Percentiles rank a stretch among this genome's conserved stretches.
phyloP scores from a whole-genome alignment of 2,329 filamentous ascomycete genomes.

The Fusarium equiseti region DNA sequence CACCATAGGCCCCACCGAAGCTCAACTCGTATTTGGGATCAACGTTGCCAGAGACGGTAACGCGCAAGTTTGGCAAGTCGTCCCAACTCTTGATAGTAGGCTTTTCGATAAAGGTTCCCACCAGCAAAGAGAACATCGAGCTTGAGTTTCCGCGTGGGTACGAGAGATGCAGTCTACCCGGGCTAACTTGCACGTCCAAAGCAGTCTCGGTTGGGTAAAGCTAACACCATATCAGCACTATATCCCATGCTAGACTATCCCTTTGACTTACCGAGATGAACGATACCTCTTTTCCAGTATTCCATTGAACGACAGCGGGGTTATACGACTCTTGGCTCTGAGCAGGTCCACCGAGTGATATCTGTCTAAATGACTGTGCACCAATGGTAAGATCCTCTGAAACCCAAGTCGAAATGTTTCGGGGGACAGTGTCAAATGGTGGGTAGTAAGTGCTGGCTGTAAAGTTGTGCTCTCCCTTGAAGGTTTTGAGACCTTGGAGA shows the following conservation, averaged over 20 bases:
- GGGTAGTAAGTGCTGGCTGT: slow-evolving; percentile 66
- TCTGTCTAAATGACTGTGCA: slow-evolving; percentile 68
- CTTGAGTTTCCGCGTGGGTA: slow-evolving; percentile 65
- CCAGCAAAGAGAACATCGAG: slow-evolving; percentile 64
- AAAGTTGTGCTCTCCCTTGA: slow-evolving; percentile 66
- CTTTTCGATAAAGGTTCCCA: slow-evolving; percentile 60
- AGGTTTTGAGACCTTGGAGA: slow-evolving; percentile 57
- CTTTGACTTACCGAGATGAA: slow-evolving; percentile 45
- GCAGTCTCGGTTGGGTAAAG: slow-evolving; percentile 53
- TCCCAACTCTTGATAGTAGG: slow-evolving; percentile 59
- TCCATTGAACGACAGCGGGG: slow-evolving; percentile 72
- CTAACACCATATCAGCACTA: slow-evolving; percentile 49
- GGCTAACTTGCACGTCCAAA: slow-evolving; percentile 22
- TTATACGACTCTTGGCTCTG: slow-evolving; percentile 66
- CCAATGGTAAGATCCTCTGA: slow-evolving; percentile 69
- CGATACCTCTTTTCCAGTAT: slow-evolving; percentile 53
- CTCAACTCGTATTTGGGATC: slow-evolving; percentile 54
- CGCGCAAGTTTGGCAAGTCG: slow-evolving; percentile 61
- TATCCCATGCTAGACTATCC: slow-evolving; percentile 50
- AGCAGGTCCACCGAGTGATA: slow-evolving; percentile 66
- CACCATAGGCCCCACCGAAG: slow-evolving; percentile 54
- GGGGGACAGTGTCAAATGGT: slow-evolving; percentile 66
- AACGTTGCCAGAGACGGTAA: slow-evolving; percentile 60
- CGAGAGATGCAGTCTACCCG: slow-evolving; percentile 58
- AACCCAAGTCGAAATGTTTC: slow-evolving; percentile 71